A percentile compares a stretch with the other conserved stretches of the same genome.
Conservation (phyloP, 495 filamentous ascomycete genomes). For the Penicillium herquei region DNA sequence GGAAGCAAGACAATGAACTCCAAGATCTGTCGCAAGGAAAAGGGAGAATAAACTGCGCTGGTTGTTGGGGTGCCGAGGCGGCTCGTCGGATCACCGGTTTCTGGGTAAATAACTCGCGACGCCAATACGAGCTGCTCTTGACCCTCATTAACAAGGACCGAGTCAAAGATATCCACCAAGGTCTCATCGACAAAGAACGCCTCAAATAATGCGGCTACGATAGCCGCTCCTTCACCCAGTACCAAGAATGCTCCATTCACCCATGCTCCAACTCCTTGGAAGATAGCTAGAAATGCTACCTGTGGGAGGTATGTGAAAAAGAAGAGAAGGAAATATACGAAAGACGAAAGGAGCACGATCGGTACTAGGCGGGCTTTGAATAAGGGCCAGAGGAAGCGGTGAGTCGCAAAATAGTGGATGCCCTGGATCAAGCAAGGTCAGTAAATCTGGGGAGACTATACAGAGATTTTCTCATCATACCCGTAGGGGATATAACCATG, state of each 20-base stretch:
- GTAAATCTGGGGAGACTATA: background rate
- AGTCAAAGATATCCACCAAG: constrained; percentile 66
- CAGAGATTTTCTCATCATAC: constrained; percentile 27
- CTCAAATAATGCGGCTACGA: constrained; percentile 62
- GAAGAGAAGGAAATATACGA: constrained; percentile 62
- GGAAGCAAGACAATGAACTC: constrained; percentile 72
- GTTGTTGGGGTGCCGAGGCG: constrained; percentile 58
- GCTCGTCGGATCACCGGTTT: constrained; percentile 50
- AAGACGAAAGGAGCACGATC: constrained; percentile 54
- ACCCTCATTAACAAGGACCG: constrained; percentile 59
- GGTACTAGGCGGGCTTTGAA: constrained; percentile 59
- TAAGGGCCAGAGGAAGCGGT: constrained; percentile 63
- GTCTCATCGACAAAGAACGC: constrained; percentile 69
- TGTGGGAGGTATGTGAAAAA: constrained; percentile 60
- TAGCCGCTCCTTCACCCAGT: constrained; percentile 62
- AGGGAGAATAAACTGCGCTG: constrained; percentile 61
- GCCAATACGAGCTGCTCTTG: constrained; percentile 54
- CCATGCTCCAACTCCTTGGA: constrained; percentile 60
- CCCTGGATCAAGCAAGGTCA: constrained; percentile 38
- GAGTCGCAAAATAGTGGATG: constrained; percentile 57
- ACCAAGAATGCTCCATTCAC: constrained; percentile 62
- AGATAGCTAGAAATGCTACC: constrained; percentile 63
- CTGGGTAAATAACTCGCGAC: constrained; percentile 53
- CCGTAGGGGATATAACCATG: constrained; percentile 56
- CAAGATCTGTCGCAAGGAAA: constrained; percentile 71